A percentile compares a stretch with the other conserved stretches of the same genome.
These are phyloP conservation scores for Aspergillus coremiiformis DNA, from an alignment of 495 filamentous ascomycete species.

Conservation along the genomic window DNA sequence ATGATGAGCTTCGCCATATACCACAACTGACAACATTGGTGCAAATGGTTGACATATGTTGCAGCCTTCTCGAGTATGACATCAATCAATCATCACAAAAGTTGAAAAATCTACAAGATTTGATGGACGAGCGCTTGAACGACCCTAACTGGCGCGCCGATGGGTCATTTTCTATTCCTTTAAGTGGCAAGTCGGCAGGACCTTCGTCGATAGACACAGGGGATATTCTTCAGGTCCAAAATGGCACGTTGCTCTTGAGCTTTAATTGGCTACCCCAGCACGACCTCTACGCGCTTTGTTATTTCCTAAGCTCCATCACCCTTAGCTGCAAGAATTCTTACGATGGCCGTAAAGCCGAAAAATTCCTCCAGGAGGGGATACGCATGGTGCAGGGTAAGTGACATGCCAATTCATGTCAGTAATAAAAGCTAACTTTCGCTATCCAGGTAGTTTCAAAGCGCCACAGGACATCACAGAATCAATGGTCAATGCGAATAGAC, in stretches of 20 bases:
- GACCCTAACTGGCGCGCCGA: conserved; percentile 54
- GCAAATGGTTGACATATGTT: conserved; percentile 75
- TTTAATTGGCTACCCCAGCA: conserved; percentile 61
- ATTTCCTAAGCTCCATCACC: conserved; percentile 64
- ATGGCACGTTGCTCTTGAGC: conserved; percentile 41
- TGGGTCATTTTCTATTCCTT: conserved; percentile 67
- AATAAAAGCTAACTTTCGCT: conserved; percentile 5
- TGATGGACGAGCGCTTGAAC: conserved; percentile 55
- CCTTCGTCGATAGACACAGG: conserved; percentile 40
- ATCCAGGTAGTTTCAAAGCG: conserved; percentile 31
- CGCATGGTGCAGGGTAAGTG: conserved; percentile 48
- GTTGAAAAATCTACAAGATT: conserved; percentile 58
- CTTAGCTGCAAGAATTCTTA: conserved; percentile 53
- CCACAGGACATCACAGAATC: conserved; percentile 41
- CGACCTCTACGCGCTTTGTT: conserved; percentile 65
- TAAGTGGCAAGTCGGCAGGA: conserved; percentile 47
- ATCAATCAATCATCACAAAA: conserved; percentile 59
- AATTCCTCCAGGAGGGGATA: conserved; percentile 59
- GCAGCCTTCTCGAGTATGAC: conserved; percentile 57
- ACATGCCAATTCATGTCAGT: neutral
- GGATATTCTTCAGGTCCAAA: conserved; percentile 40
- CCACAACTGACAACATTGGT: conserved; percentile 67
- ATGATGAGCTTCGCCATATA: conserved; percentile 55
- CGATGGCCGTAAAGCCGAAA: conserved; percentile 59
- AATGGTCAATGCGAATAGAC: conserved; percentile 35